Base-by-base conservation (phyloP, 352 stramenopile species). In the Globisporangium radiosum region DNA sequence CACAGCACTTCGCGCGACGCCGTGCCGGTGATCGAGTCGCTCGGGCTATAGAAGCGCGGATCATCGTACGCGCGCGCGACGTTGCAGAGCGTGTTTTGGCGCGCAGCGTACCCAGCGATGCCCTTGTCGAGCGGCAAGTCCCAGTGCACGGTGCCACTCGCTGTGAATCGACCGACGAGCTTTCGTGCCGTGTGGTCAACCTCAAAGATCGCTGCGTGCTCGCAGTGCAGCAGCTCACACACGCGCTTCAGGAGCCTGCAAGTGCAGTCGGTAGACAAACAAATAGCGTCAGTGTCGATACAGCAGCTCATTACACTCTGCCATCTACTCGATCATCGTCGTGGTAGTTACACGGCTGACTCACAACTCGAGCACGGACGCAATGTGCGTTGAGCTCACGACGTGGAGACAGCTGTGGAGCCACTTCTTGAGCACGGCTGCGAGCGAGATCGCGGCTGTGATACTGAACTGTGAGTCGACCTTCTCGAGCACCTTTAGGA, bases 401-500 rank as follows among this genome's bases (percentile, higher is more conserved):
- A 89, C 56, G 57, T 83, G 73, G 15, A 84, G 69, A 25, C 79
- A 90, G 43, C 69, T 79, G 25, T 90, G 78, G 36, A 90, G 69
- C 82, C 82, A 92, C 19, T 87, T 87, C 60, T 92, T 92, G 13
- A 92, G 64, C 42, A 80, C 75, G 1, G 66, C 65, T 0, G 79
- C 75, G 8, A 92, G 62, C 10, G 74, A 75, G 63, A 92, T 90
- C 33, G 82, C 82, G 62, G 85, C 89, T 33, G 78, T 84, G 73
- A 92, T 92, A 59, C 78, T 90, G 70, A 92, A 92, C 63, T 92
- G 79, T 42, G 82, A 89, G 63, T 92, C 82, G n/a, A 90, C 79
- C 54, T 92, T 90, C 52, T 90, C 79, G 3, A 92, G 64, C 33
- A 92, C 78, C 25, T 89, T 89, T 36, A 92, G 64, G 63, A 92